These are phyloP conservation scores for Yarrowia hollandica DNA, from an alignment of 805 yeast genomes.

Conservation along the genomic window DNA sequence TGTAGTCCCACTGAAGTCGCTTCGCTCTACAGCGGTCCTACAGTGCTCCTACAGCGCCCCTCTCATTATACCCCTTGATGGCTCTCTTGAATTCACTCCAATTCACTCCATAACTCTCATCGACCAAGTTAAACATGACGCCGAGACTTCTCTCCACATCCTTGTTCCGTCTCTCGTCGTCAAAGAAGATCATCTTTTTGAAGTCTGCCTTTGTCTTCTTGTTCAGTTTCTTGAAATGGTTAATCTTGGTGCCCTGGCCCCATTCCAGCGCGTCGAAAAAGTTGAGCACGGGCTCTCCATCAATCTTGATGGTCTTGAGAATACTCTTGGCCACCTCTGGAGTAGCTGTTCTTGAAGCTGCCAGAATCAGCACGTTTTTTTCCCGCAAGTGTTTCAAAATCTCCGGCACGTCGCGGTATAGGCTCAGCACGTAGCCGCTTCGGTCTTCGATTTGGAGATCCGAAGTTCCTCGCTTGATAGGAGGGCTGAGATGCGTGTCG, in stretches of 20 bases:
- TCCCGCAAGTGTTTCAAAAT: slow-evolving; percentile 56
- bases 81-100: slow-evolving; percentile 50
- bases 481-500: slow-evolving; percentile 67
- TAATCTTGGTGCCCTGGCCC: slow-evolving; percentile 51
- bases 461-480: slow-evolving; percentile 46
- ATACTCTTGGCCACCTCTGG: slow-evolving; percentile 73
- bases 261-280: slow-evolving; percentile 48
- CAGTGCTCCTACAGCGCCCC: background rate
- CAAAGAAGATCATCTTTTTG: slow-evolving; percentile 63
- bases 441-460: slow-evolving; percentile 51
- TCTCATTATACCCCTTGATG: slow-evolving; percentile 37
- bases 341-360: slow-evolving; percentile 75
- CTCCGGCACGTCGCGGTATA: slow-evolving; percentile 67
- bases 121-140: slow-evolving; percentile 65
- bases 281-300: slow-evolving; percentile 52
- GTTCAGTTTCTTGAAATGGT: slow-evolving; percentile 48
- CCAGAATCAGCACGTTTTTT: slow-evolving; percentile 52
- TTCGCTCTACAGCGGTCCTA: background rate
- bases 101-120: slow-evolving; percentile 56
- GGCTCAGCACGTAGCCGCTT: slow-evolving; percentile 54
- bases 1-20: no score
- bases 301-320: slow-evolving; percentile 54
- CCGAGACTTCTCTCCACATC: slow-evolving; percentile 69
- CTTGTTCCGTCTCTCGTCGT: slow-evolving; percentile 74
- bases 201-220: slow-evolving; percentile 49